Evolutionary conservation across 257 asterid genomes (phyloP), one percentile per base, ranked within the genome.

Genomic region (Penstemon eatonii): DNA sequence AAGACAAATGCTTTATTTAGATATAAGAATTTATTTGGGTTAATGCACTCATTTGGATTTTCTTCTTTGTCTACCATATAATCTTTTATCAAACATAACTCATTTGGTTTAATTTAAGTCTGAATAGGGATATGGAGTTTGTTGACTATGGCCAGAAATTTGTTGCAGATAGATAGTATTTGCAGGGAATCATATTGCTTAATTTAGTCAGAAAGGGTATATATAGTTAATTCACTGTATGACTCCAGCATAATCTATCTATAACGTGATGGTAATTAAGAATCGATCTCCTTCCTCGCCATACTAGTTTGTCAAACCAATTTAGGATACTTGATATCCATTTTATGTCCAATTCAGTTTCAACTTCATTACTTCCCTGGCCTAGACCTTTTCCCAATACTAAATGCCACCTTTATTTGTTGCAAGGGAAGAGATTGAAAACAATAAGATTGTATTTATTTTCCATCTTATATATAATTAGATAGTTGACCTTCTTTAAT

Each of bases 401-500:
- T 13, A 19, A 51, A 45, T 1, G 53, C 44, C 56, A 42, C 69
- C 65, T 33, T 73, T 8, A 47, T 61, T 18, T 72, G 44, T 65
- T 64, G 18, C 37, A 12, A 25, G 5, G 33, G 40, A 72, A 61
- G 56, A 4, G 38, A 71, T 44, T 52, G 55, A 63, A 18, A 69
- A 37, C n/a, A 19, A 53, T 50, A 47, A 60, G 19, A 40, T 7
- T 64, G 40, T 47, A 65, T 65, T 49, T 6, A 39, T 67, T 61
- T 46, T n/a, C 43, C 5, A 9, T 50, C 33, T 38, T 40, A 18
- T 33, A 40, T 64, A 39, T 19, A 41, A 64, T 46, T 67, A 36
- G 5, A 42, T 43, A 51, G 64, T 71, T 55, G 61, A 70, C 50
- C 33, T 51, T 66, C 63, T 66, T 44, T 58, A 33, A 63, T 47